phyloP scores from a whole-genome alignment of 768 basidiomycete species.

The Lenzites betulinus region DNA sequence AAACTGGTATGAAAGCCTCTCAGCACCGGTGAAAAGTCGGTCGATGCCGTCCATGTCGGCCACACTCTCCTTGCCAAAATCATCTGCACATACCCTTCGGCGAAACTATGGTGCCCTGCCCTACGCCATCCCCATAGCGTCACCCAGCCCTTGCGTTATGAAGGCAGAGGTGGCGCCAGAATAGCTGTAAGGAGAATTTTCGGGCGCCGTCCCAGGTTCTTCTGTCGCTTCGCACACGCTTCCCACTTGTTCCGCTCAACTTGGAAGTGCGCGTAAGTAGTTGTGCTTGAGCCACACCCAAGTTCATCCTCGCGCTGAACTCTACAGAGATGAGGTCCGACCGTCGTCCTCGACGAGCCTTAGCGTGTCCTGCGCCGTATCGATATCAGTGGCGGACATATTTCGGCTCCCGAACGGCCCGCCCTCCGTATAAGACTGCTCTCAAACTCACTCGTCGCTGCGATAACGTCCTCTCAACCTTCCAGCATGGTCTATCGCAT shows the following conservation, averaged over 20 bases:
- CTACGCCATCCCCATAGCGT: background rate
- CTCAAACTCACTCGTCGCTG: background rate
- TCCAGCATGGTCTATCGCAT: slow-evolving; percentile 41
- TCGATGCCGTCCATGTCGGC: slow-evolving; percentile 6
- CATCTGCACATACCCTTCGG: slow-evolving; percentile 8
- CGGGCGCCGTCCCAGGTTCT: background rate
- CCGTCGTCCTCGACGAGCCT: background rate
- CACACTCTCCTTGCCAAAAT: background rate
- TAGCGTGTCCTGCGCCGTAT: slow-evolving; percentile 7
- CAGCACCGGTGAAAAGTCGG: slow-evolving; percentile 13
- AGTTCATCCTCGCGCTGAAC: background rate
- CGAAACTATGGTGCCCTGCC: slow-evolving; percentile 6
- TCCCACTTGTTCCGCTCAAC: slow-evolving; percentile 16
- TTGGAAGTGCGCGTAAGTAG: slow-evolving; percentile 19
- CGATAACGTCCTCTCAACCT: slow-evolving; percentile 13
- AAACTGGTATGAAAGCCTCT: background rate
- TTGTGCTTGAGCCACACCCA: slow-evolving; percentile 5
- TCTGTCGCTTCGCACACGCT: slow-evolving; percentile 6
- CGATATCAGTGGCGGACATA: slow-evolving; percentile 25
- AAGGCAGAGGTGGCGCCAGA: background rate
- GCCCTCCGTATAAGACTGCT: slow-evolving; percentile 13
- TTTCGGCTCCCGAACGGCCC: slow-evolving; percentile 16
- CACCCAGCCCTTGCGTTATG: background rate
- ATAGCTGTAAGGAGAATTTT: slow-evolving; percentile 13
- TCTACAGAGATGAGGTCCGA: slow-evolving; percentile 3